phyloP scores from a whole-genome alignment of 2,329 filamentous ascomycete genomes.

The Diaporthe eres region DNA sequence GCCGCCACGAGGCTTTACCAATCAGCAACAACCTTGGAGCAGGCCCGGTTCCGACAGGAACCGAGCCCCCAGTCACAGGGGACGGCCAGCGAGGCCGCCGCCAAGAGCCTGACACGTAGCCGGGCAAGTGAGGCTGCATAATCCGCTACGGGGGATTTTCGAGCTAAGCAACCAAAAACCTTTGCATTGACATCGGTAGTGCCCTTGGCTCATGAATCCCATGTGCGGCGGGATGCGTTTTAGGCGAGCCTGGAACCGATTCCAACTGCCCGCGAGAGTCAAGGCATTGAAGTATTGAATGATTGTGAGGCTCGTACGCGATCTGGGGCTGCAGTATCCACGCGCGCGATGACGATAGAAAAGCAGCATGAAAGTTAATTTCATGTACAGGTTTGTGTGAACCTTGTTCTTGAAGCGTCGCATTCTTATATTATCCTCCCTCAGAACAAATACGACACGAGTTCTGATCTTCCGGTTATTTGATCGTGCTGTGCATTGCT shows the following conservation, averaged over 20 bases:
- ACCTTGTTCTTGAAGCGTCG: not conserved
- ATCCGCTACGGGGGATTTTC: conserved; percentile 16
- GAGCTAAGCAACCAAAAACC: conserved; percentile 12
- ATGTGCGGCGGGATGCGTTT: conserved; percentile 31
- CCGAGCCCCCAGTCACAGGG: conserved; percentile 15
- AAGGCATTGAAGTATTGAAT: conserved; percentile 17
- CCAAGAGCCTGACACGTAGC: conserved; percentile 31
- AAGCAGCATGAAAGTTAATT: conserved; percentile 30
- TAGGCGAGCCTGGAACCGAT: not conserved
- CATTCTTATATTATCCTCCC: not conserved
- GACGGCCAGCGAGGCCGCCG: conserved; percentile 2
- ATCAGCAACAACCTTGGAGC: conserved; percentile 30
- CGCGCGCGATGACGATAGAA: conserved; percentile 12
- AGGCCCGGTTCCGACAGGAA: not conserved
- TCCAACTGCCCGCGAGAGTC: not conserved
- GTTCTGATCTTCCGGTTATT: not conserved
- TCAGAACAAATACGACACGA: no score
- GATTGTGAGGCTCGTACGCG: not conserved
- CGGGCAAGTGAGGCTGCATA: conserved; percentile 26
- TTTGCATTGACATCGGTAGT: conserved; percentile 18
- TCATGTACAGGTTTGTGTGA: not conserved
- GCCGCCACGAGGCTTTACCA: conserved; percentile 17
- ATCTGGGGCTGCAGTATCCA: conserved; percentile 6
- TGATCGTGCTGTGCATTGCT: not conserved
- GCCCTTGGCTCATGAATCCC: conserved; percentile 28